Percentiles rank a stretch among this genome's conserved stretches.
Conservation (phyloP, 371 early-diverging fungal species). For the Zopfochytrium polystomum region DNA sequence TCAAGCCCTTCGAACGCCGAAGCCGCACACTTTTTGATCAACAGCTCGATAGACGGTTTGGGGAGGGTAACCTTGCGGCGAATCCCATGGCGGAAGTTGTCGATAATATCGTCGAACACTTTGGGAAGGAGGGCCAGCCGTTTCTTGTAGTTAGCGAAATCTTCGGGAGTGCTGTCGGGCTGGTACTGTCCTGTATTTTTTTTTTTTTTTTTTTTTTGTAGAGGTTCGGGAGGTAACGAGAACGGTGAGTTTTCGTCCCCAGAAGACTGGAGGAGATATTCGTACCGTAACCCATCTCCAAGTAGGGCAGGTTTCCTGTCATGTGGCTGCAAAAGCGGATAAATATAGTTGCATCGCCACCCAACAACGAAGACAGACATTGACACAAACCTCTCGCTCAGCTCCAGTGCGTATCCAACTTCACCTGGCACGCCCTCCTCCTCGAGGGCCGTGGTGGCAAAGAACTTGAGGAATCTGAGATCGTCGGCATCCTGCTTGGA, state of each 20-base stretch:
- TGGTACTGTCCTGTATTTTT: too few species aligned
- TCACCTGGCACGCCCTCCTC: slow-evolving; percentile 27
- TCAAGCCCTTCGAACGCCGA: too few species aligned
- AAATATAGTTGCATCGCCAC: not conserved
- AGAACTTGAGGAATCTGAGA: too few species aligned
- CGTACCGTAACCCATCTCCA: slow-evolving; percentile 12
- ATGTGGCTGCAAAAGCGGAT: slow-evolving; percentile 8
- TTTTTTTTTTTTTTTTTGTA: too few species aligned
- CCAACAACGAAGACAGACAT: not conserved
- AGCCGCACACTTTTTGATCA: slow-evolving; percentile 17
- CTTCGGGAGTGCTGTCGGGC: too few species aligned
- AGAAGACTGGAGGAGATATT: too few species aligned
- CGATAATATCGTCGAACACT: slow-evolving; percentile 26
- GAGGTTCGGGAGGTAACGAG: slow-evolving; percentile 23
- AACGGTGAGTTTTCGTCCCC: too few species aligned
- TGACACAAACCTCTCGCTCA: slow-evolving; percentile 12
- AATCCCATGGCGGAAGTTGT: slow-evolving; percentile 33
- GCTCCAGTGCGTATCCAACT: slow-evolving; percentile 19
- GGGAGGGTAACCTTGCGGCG: slow-evolving; percentile 22
- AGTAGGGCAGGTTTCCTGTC: slow-evolving; percentile 3
- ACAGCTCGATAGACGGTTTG: too few species aligned
- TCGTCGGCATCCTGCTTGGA: too few species aligned
- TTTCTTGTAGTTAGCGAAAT: slow-evolving; percentile 27
- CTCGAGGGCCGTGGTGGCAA: too few species aligned
- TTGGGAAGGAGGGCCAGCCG: slow-evolving; percentile 21